Evolutionary conservation across 176 grass and related monocot genomes (phyloP).

Genomic region (Juncus inflexus): DNA sequence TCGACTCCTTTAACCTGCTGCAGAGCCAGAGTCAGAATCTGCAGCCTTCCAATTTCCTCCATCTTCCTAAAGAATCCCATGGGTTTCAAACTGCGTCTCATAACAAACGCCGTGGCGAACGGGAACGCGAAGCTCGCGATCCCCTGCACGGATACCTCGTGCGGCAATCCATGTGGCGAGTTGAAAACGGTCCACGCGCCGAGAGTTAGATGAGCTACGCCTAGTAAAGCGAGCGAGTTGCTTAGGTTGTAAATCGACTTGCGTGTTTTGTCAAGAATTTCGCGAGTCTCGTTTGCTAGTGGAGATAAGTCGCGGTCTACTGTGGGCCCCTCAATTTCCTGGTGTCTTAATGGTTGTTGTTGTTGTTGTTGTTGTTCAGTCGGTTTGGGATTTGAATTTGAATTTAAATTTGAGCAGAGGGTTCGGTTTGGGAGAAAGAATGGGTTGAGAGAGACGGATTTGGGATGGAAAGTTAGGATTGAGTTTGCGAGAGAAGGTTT

Average conservation of each 20-base stretch:
- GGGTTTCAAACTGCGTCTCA: constrained; percentile 72
- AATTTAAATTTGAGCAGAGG: constrained; percentile 2
- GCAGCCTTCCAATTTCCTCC: constrained; percentile 76
- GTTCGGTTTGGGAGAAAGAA: not conserved
- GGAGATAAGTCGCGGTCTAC: constrained; percentile 76
- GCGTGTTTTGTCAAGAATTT: constrained; percentile 57
- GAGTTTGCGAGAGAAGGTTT: constrained; percentile 3
- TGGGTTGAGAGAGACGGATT: constrained; percentile 26
- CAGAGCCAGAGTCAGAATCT: constrained; percentile 78
- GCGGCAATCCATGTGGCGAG: constrained; percentile 25
- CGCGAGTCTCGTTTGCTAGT: constrained; percentile 71
- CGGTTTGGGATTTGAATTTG: not conserved
- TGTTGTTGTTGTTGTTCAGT: not conserved
- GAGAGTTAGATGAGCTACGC: constrained; percentile 55
- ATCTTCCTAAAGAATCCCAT: constrained; percentile 94
- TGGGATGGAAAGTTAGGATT: constrained; percentile 23
- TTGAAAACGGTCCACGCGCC: constrained; percentile 56
- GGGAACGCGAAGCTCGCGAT: constrained; percentile 73
- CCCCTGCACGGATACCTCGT: constrained; percentile 64
- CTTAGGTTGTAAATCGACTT: constrained; percentile 58
- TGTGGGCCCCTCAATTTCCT: constrained; percentile 93
- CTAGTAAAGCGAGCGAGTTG: constrained; percentile 52
- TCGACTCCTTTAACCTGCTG: constrained; percentile 69
- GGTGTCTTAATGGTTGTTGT: constrained; percentile 48
- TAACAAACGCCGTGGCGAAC: constrained; percentile 62